Percentiles rank a stretch among this genome's conserved stretches.
phyloP scores from a whole-genome alignment of 352 stramenopile genomes.

The Elongisporangium anandrum region DNA sequence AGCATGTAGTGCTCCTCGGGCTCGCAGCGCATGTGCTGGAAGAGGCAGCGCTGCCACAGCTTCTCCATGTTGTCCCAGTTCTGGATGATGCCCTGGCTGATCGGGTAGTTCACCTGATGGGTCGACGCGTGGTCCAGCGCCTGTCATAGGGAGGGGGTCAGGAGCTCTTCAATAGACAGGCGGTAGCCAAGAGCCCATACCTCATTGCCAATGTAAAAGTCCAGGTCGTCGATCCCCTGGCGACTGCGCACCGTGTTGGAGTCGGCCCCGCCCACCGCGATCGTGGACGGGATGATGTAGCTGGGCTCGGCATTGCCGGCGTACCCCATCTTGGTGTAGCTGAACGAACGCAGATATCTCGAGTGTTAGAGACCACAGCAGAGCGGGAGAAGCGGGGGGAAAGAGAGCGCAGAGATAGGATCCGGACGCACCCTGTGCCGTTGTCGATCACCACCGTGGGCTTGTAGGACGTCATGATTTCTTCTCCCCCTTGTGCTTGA shows the following conservation, averaged over 20 bases:
- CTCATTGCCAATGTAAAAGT: conserved; percentile 96
- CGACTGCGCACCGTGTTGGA: conserved; percentile 74
- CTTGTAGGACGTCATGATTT: conserved; percentile 69
- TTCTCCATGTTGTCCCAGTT: conserved; percentile 97
- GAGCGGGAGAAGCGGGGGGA: conserved; percentile 2
- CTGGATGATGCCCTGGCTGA: conserved; percentile 87
- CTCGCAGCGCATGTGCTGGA: conserved; percentile 92
- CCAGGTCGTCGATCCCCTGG: conserved; percentile 92
- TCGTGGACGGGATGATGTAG: conserved; percentile 95
- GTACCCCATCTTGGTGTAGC: conserved; percentile 97
- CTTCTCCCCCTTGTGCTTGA: not conserved
- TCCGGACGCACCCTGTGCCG: conserved; percentile 86
- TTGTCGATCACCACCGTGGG: conserved; percentile 96
- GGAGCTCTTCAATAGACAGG: too few relatives aligned
- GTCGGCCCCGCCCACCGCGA: conserved; percentile 71
- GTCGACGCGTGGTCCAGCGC: conserved; percentile 86
- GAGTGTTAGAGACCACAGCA: not conserved
- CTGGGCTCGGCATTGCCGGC: conserved; percentile 91
- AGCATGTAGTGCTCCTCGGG: conserved; percentile 93
- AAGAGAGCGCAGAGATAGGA: conserved; percentile 1
- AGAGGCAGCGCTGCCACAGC: conserved; percentile 91
- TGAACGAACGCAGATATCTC: too few relatives aligned
- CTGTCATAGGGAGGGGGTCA: conserved; percentile 2
- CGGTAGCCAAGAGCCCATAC: too few relatives aligned
- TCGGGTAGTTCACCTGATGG: conserved; percentile 91